These are phyloP conservation scores for Casaregolazyma suthepensis DNA, from an alignment of 1,139 yeast species.

Conservation along the genomic window DNA sequence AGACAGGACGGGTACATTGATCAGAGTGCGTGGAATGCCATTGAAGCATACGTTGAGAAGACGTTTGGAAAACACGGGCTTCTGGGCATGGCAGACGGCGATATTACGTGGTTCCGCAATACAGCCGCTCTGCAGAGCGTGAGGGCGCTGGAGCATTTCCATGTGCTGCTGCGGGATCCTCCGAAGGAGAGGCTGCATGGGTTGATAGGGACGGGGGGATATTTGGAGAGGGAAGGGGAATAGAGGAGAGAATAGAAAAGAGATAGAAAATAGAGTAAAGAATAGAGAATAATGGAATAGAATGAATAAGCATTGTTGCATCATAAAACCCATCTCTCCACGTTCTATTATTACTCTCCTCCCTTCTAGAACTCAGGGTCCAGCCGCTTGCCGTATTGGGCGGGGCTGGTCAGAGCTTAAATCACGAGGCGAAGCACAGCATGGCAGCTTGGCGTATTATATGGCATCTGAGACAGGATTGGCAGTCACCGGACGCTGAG, in stretches of 20 bases:
- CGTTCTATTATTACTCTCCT: too few relatives aligned
- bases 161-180: slow-evolving; percentile 31
- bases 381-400: too few relatives aligned
- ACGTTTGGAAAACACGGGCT: slow-evolving; percentile 23
- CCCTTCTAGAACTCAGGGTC: too few relatives aligned
- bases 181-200: slow-evolving; percentile 18
- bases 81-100: slow-evolving; percentile 22
- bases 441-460: too few relatives aligned
- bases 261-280: not conserved
- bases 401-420: too few relatives aligned
- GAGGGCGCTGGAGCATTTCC: slow-evolving; percentile 37
- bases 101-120: slow-evolving; percentile 37
- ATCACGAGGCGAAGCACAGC: too few relatives aligned
- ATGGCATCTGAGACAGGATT: too few relatives aligned
- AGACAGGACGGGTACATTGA: slow-evolving; percentile 27
- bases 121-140: slow-evolving; percentile 37
- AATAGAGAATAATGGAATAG: too few relatives aligned
- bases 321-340: too few relatives aligned
- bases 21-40: slow-evolving; percentile 20
- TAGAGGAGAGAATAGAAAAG: not conserved
- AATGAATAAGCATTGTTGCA: too few relatives aligned
- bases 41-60: slow-evolving; percentile 27
- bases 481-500: too few relatives aligned
- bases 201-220: slow-evolving; percentile 22
- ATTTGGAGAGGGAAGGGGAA: not conserved